Conservation (phyloP, 2,329 filamentous ascomycete genomes). For the Sordariomycetes sp. region DNA sequence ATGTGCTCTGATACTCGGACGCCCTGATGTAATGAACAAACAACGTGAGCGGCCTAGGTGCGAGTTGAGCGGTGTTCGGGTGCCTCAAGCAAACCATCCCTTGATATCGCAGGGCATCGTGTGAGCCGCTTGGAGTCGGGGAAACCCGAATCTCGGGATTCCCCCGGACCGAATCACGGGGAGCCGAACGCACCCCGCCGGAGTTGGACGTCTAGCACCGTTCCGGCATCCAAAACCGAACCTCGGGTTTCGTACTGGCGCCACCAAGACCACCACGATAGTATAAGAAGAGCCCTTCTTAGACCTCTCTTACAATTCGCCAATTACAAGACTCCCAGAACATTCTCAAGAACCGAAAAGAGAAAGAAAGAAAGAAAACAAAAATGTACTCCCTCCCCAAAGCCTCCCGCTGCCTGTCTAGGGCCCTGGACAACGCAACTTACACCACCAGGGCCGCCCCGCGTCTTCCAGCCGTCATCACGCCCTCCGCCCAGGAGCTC, state of each 20-base stretch:
- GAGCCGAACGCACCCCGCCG: not conserved
- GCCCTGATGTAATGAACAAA: no score
- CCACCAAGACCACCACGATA: not conserved
- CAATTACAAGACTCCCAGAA: not conserved
- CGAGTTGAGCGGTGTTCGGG: no score
- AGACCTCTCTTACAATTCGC: not conserved
- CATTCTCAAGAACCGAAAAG: no score
- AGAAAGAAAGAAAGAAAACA: not conserved
- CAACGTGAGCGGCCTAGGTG: no score
- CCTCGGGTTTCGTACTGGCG: not conserved
- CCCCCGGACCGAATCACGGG: no score
- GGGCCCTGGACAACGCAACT: not conserved
- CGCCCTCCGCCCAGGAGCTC: conserved; percentile 29
- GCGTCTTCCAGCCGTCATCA: conserved; percentile 12
- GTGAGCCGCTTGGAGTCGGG: no score
- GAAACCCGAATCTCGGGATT: no score
- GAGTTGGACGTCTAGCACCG: not conserved
- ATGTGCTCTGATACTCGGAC: no score
- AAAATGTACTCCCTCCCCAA: not conserved
- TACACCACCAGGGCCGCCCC: conserved; percentile 10
- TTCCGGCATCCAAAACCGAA: not conserved
- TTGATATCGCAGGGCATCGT: no score
- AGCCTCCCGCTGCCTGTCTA: not conserved
- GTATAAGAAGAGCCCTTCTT: not conserved
- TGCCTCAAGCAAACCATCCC: no score